Evolutionary conservation across 108 stramenopile species (phyloP).

Genomic region (Aurantiochytrium sp.): DNA sequence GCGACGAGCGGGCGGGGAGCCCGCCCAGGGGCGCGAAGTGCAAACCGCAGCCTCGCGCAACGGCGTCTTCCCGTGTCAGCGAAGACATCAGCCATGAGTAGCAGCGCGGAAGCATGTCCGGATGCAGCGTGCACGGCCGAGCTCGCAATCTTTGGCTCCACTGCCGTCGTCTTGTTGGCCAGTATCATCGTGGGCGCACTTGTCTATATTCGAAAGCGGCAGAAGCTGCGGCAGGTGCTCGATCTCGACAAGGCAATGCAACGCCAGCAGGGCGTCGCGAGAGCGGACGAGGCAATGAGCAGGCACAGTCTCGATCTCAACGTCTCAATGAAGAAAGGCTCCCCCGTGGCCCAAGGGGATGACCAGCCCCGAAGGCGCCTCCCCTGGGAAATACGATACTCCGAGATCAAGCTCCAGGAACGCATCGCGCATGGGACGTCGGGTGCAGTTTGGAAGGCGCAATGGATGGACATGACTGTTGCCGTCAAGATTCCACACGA

Average conservation of each 20-base stretch:
- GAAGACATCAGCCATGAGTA: no score
- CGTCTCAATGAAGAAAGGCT: no score
- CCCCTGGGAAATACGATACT: background rate
- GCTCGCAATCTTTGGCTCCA: background rate
- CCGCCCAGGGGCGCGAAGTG: no score
- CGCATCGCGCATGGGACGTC: background rate
- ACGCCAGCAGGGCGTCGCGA: background rate
- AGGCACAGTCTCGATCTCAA: no score
- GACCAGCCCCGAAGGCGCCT: background rate
- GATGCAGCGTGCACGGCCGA: background rate
- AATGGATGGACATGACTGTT: background rate
- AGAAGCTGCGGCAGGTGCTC: background rate
- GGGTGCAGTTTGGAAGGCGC: background rate
- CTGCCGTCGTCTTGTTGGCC: background rate
- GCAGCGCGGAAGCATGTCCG: background rate
- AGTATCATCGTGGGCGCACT: background rate
- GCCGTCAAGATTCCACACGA: constrained; percentile 20
- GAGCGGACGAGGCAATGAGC: no score
- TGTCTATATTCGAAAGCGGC: background rate
- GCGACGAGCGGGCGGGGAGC: no score
- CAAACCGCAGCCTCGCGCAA: no score
- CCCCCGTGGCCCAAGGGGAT: no score
- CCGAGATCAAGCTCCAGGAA: background rate
- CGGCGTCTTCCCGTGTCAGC: no score
- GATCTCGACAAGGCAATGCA: background rate